phyloP scores from a whole-genome alignment of 768 basidiomycete genomes.

The Russula emetica region DNA sequence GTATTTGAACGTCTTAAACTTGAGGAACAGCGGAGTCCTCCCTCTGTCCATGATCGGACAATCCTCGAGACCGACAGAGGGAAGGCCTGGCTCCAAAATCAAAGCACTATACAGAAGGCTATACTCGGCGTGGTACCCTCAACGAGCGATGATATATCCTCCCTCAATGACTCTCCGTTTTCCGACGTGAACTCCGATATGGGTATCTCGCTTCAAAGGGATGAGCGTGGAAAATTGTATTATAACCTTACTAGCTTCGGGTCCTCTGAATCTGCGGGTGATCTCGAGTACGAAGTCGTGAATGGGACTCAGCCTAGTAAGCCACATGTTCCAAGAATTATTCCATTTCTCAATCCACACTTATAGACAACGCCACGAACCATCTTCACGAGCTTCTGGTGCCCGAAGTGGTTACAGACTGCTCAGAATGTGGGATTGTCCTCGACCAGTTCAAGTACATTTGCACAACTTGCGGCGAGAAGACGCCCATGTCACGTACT shows the following conservation, averaged over 20 bases:
- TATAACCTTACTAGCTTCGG: constrained; percentile 12
- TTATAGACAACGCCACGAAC: constrained; percentile 15
- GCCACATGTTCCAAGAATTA: neutral
- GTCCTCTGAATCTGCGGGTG: constrained; percentile 19
- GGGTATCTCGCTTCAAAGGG: constrained; percentile 8
- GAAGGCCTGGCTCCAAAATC: constrained; percentile 23
- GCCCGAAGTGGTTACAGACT: constrained; percentile 64
- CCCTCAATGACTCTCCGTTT: constrained; percentile 20
- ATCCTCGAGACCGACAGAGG: constrained; percentile 11
- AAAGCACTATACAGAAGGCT: constrained; percentile 5
- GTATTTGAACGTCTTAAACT: constrained; percentile 25
- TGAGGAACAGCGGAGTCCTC: neutral
- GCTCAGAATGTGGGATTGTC: constrained; percentile 72
- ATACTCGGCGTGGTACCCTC: constrained; percentile 13
- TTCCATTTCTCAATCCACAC: neutral
- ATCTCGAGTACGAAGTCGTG: constrained; percentile 16
- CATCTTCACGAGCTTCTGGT: constrained; percentile 49
- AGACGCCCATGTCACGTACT: constrained; percentile 40
- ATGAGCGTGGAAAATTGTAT: constrained; percentile 20
- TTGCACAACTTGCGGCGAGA: constrained; percentile 84
- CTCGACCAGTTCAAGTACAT: constrained; percentile 87
- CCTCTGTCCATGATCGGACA: constrained; percentile 9
- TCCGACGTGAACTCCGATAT: constrained; percentile 16
- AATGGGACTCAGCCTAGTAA: constrained; percentile 9
- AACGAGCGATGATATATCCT: constrained; percentile 22